These are phyloP conservation scores for Rhizoclosmatium globosum DNA, from an alignment of 192 early-diverging fungal genomes.

Conservation along the genomic window DNA sequence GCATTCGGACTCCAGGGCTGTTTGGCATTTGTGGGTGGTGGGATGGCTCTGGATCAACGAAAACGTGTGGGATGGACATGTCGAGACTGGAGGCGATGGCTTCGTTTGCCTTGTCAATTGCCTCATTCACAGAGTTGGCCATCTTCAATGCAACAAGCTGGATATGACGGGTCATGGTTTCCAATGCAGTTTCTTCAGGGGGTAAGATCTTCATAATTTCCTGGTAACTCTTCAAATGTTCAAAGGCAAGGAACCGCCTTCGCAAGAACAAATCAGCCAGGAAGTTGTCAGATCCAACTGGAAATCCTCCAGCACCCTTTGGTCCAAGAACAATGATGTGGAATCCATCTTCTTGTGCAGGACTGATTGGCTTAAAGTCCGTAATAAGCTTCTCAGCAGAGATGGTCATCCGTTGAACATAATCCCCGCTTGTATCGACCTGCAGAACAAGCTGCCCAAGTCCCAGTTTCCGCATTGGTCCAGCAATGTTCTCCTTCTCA, in stretches of 20 bases:
- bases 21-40: background rate
- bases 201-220: constrained; percentile 22
- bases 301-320: constrained; percentile 3
- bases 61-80: background rate
- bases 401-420: constrained; percentile 10
- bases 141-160: background rate
- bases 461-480: background rate
- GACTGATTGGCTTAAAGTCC: background rate
- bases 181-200: background rate
- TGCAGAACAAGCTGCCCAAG: constrained; percentile 2
- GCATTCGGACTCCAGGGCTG: constrained; percentile 2
- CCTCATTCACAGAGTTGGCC: background rate
- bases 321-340: background rate
- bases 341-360: background rate
- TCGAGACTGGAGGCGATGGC: background rate
- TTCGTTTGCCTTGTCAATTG: background rate
- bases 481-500: background rate
- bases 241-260: constrained; percentile 13
- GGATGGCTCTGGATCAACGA: background rate
- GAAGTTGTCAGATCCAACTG: constrained; percentile 23
- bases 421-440: constrained; percentile 19
- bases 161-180: constrained; percentile 11
- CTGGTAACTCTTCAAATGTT: constrained; percentile 30
- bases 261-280: constrained; percentile 30
- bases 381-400: background rate